Percentiles rank a stretch among this genome's conserved stretches.
phyloP scores from a whole-genome alignment of 2,329 filamentous ascomycete genomes.

The Colletotrichum camelliae region DNA sequence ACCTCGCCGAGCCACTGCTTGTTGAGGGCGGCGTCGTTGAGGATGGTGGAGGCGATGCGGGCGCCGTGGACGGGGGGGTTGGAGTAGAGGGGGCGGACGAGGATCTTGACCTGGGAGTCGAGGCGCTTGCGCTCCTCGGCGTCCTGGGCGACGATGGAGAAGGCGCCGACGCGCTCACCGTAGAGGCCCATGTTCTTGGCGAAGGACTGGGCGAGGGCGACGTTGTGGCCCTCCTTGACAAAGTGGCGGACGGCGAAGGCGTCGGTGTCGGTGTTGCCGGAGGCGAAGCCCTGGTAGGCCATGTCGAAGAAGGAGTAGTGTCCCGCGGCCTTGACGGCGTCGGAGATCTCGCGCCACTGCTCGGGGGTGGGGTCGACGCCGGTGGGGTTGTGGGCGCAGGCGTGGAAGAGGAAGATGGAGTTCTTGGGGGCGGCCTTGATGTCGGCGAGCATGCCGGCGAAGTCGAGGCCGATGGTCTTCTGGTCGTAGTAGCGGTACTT shows the following conservation, averaged over 20 bases:
- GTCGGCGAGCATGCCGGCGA: conserved; percentile 89
- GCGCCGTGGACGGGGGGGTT: conserved; percentile 98
- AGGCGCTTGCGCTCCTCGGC: conserved; percentile 93
- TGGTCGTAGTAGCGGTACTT: conserved; percentile 99
- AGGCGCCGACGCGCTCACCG: conserved; percentile 96
- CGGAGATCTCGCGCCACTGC: conserved; percentile 92
- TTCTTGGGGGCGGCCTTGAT: conserved; percentile 86
- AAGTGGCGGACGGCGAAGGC: conserved; percentile 95
- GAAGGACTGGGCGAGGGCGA: conserved; percentile 90
- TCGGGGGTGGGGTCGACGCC: conserved; percentile 91
- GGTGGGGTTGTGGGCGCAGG: conserved; percentile 97
- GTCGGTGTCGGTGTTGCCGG: conserved; percentile 88
- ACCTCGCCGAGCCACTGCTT: conserved; percentile 95
- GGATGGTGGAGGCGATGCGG: conserved; percentile 89
- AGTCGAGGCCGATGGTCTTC: conserved; percentile 97
- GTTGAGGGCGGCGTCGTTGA: conserved; percentile 85
- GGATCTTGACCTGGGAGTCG: conserved; percentile 97
- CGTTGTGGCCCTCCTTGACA: conserved; percentile 87
- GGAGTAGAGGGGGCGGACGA: conserved; percentile 96
- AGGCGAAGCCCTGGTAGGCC: conserved; percentile 98
- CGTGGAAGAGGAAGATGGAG: conserved; percentile 93
- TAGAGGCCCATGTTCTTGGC: conserved; percentile 99
- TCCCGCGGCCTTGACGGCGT: conserved; percentile 81
- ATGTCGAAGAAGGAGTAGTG: conserved; percentile 99
- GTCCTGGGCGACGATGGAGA: conserved; percentile 87